These are phyloP conservation scores for Globisporangium paddicum DNA, from an alignment of 352 stramenopile genomes.

Conservation along the genomic window DNA sequence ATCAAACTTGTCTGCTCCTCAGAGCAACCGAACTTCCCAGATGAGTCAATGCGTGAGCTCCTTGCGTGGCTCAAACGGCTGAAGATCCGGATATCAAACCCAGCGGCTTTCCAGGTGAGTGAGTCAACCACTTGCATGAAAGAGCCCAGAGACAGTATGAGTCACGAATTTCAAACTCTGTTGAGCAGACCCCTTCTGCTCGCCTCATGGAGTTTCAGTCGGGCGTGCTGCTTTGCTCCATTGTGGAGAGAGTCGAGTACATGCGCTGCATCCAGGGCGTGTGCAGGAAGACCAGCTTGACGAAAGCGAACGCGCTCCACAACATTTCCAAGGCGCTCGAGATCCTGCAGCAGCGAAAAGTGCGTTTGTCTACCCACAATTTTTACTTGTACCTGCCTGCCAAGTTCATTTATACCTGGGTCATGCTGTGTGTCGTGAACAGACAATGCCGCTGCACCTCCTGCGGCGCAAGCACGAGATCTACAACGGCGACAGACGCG, in stretches of 20 bases:
- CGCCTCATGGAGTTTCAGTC: constrained; percentile 51
- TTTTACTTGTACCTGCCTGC: not conserved
- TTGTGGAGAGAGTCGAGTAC: constrained; percentile 66
- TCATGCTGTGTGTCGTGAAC: not conserved
- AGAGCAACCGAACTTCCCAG: not conserved
- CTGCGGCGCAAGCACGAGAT: constrained; percentile 36
- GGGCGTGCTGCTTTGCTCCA: constrained; percentile 49
- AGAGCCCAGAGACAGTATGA: not conserved
- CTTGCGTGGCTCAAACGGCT: constrained; percentile 37
- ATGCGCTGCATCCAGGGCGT: constrained; percentile 59
- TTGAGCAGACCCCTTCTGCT: constrained; percentile 20
- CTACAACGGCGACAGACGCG: constrained; percentile 23
- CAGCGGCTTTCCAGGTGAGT: constrained; percentile 30
- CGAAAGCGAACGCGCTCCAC: constrained; percentile 58
- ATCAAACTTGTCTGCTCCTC: not conserved
- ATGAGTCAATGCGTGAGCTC: constrained; percentile 16
- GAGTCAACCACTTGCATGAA: not conserved
- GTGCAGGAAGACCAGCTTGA: constrained; percentile 21
- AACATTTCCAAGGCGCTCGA: constrained; percentile 66
- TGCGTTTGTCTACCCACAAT: constrained; percentile 6
- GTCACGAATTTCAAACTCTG: not conserved
- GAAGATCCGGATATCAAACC: constrained; percentile 21
- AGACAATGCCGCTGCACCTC: constrained; percentile 51
- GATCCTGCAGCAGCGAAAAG: constrained; percentile 64
- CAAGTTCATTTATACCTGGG: not conserved